Conservation (phyloP, 768 basidiomycete species). For the Pisolithus albus region DNA sequence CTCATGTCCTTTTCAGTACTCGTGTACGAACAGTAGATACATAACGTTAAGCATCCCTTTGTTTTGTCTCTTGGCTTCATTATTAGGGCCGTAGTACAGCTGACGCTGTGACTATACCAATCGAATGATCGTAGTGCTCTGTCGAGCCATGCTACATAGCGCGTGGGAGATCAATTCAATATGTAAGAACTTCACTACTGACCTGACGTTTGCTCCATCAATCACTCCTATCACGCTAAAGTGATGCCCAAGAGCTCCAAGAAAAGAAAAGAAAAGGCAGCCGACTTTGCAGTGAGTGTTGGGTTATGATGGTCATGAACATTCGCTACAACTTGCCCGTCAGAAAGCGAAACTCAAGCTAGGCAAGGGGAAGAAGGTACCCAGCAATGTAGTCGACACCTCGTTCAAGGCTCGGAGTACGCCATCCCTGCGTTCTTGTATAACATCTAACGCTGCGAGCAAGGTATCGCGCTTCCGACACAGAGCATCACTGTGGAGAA, state of each 20-base stretch:
- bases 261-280: conserved; percentile 80
- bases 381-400: conserved; percentile 87
- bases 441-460: conserved; percentile 6
- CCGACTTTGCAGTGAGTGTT: conserved; percentile 70
- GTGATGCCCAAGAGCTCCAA: conserved; percentile 81
- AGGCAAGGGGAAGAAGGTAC: conserved; percentile 82
- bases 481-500: conserved; percentile 69
- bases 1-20: too few species aligned
- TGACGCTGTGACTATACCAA: too few species aligned
- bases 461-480: conserved; percentile 84
- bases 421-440: neutral
- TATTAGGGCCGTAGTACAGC: too few species aligned
- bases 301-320: neutral
- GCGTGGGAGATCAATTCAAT: neutral
- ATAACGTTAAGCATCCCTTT: too few species aligned
- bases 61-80: too few species aligned
- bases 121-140: too few species aligned
- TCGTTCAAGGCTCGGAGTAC: conserved; percentile 91
- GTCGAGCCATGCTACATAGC: neutral
- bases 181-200: too few species aligned
- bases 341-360: conserved; percentile 97
- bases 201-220: too few species aligned
- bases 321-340: neutral
- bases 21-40: too few species aligned
- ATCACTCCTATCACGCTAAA: neutral